Evolutionary conservation across 2,329 filamentous ascomycete genomes (phyloP).

Genomic region (Exophiala alcalophila): DNA sequence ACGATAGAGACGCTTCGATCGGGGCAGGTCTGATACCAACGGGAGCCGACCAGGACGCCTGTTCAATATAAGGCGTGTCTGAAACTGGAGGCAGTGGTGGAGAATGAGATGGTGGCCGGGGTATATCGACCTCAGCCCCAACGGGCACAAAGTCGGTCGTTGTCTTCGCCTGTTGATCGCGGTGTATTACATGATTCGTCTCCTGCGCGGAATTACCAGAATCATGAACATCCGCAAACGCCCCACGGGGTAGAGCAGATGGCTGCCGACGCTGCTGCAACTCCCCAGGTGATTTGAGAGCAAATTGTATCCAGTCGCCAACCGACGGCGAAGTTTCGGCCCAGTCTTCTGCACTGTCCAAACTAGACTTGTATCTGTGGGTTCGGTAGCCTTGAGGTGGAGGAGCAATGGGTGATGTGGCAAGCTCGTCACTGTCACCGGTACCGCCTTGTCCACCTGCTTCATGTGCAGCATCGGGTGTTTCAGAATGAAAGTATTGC

Average conservation of each 20-base stretch:
- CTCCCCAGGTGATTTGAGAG: conserved; percentile 28
- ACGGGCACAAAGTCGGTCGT: neutral
- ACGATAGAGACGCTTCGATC: conserved; percentile 6
- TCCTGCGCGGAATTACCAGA: conserved; percentile 2
- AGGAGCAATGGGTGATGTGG: conserved; percentile 1
- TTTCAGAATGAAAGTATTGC: conserved; percentile 12
- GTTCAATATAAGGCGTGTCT: conserved; percentile 22
- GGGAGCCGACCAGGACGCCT: conserved; percentile 21
- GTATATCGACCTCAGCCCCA: conserved; percentile 14
- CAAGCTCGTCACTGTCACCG: neutral
- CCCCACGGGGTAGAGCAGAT: conserved; percentile 17
- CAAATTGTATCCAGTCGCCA: conserved; percentile 48
- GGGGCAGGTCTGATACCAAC: conserved; percentile 12
- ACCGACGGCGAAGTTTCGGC: conserved; percentile 50
- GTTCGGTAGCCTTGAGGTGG: conserved; percentile 22
- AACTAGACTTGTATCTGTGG: conserved; percentile 40
- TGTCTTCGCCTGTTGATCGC: neutral
- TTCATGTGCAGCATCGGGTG: neutral
- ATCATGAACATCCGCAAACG: conserved; percentile 1
- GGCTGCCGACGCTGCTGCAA: conserved; percentile 6
- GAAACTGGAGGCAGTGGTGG: conserved; percentile 27
- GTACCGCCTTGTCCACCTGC: neutral
- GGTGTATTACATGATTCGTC: neutral
- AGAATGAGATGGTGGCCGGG: conserved; percentile 28
- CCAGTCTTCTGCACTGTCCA: conserved; percentile 48